A percentile compares a stretch with the other conserved stretches of the same genome.
These are phyloP conservation scores for Sugiyamaella xylanicola DNA, from an alignment of 1,139 yeast species.

Conservation along the genomic window DNA sequence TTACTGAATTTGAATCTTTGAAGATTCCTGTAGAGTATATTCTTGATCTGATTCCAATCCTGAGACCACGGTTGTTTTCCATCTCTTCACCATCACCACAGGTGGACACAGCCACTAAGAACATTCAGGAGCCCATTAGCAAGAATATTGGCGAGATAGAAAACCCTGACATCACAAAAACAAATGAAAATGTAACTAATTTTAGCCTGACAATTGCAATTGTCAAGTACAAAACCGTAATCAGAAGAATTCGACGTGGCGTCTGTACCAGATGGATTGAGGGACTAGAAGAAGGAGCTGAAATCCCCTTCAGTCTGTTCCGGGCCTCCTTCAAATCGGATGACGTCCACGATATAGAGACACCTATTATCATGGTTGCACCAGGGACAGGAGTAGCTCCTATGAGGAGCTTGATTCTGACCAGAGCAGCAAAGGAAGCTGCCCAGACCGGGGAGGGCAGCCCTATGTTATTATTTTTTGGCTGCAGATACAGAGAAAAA, in stretches of 20 bases:
- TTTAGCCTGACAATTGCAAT: constrained; percentile 76
- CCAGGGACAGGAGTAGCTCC: constrained; percentile 97
- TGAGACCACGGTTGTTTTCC: constrained; percentile 81
- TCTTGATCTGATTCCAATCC: constrained; percentile 73
- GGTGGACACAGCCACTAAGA: background rate
- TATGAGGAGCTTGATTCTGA: constrained; percentile 62
- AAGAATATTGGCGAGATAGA: constrained; percentile 10
- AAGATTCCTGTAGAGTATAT: constrained; percentile 72
- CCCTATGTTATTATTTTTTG: constrained; percentile 58
- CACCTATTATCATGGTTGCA: constrained; percentile 70
- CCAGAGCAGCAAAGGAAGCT: constrained; percentile 21
- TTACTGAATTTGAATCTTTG: constrained; percentile 76
- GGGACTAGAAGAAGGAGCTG: constrained; percentile 50
- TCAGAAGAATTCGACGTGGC: constrained; percentile 76
- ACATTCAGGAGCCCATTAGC: too few species aligned
- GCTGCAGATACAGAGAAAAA: constrained; percentile 66
- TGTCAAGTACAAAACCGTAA: constrained; percentile 82
- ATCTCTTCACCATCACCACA: constrained; percentile 60
- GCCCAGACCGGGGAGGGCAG: background rate
- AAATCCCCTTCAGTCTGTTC: constrained; percentile 58
- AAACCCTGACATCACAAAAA: background rate
- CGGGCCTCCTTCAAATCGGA: constrained; percentile 40
- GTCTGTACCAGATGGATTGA: constrained; percentile 80
- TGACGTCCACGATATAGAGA: constrained; percentile 34
- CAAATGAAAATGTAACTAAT: constrained; percentile 23